A percentile compares a stretch with the other conserved stretches of the same genome.
These are phyloP conservation scores for Suaeda aralocaspica DNA, from an alignment of 148 eudicot genomes.

Conservation along the genomic window DNA sequence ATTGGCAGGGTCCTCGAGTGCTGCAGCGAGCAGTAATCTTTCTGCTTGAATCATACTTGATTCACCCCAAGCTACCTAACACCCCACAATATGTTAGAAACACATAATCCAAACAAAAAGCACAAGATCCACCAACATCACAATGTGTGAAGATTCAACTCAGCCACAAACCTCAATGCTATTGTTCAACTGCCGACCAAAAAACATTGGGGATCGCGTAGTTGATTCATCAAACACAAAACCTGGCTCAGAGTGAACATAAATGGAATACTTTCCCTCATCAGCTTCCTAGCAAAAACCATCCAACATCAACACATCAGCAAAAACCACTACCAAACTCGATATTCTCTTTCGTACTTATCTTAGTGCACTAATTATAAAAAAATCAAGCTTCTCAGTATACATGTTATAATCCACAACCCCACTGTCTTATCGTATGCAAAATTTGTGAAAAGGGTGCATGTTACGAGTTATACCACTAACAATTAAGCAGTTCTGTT, in stretches of 20 bases:
- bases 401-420: too few relatives aligned
- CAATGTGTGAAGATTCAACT: neutral
- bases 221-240: conserved; percentile 81
- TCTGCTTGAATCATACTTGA: conserved; percentile 93
- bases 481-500: too few relatives aligned
- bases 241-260: conserved; percentile 86
- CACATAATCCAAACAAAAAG: conserved; percentile 14
- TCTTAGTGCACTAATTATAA: neutral
- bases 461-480: neutral
- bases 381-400: neutral
- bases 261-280: conserved; percentile 55
- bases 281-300: conserved; percentile 61
- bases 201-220: conserved; percentile 64
- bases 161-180: conserved; percentile 65
- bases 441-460: neutral
- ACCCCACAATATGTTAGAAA: conserved; percentile 4
- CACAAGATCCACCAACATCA: conserved; percentile 1
- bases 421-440: too few relatives aligned
- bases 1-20: conserved; percentile 86
- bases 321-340: neutral
- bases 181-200: conserved; percentile 61
- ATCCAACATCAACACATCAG: conserved; percentile 12
- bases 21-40: conserved; percentile 71
- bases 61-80: conserved; percentile 91
- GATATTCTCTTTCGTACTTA: neutral